Evolutionary conservation across 257 asterid genomes (phyloP), one percentile per base, ranked within the genome.

Genomic region (Eustoma russellianum): DNA sequence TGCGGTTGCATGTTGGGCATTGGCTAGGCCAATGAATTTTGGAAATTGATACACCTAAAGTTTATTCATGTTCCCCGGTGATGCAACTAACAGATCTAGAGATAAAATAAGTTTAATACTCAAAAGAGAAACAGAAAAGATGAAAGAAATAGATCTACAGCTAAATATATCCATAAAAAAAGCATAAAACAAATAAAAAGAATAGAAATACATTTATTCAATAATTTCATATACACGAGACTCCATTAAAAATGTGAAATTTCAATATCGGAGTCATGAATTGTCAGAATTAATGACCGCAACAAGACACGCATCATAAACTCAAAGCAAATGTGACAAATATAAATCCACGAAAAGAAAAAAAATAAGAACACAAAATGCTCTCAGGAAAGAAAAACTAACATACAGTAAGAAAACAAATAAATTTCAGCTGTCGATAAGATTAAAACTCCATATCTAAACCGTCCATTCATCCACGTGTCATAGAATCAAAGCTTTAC

Each of bases 391-490:
- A 10, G 10, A 14, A 34, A 2, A 2, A 40, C 12, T 48, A 62
- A 40, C 48, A 41, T 4, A 56, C 40, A 5, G 48, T 43, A 50
- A 38, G 17, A 65, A 57, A 65, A 50, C 28, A 67, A 70, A 71
- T 66, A 72, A 72, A 72, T 76, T 74, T 63, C 30, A 24, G 30
- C 30, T 4, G 30, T 24, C 30, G 30, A 24, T 24, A 24, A 0
- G 30, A 24, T 24, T 2, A 1, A 24, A 24, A 24, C 30, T 24
- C 30, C 30, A 24, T 2, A 24, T 24, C 30, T 2, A 24, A 24
- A 24, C 78, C 82, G 66, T 47, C 66, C 70, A 70, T 41, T 5
- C 48, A 54, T 15, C 69, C 87, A 70, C 78, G 75, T 70, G 73
- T 38, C 3, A 13, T 43, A 51, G 16, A 38, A 10, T 38, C 66